These are phyloP conservation scores for Aspergillus novoparasiticus DNA, from an alignment of 2,329 filamentous ascomycete species.

Conservation along the genomic window DNA sequence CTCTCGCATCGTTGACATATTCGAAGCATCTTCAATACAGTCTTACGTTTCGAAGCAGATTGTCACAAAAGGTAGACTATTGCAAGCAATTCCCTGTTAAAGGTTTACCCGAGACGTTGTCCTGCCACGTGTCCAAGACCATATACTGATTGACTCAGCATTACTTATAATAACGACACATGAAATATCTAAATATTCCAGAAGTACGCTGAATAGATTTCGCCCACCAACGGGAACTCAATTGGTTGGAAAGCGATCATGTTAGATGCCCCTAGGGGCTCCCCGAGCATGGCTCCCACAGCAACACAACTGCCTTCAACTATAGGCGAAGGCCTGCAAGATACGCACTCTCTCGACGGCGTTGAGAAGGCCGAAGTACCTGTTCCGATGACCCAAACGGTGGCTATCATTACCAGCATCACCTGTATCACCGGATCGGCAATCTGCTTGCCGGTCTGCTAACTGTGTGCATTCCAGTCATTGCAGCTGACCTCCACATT, in stretches of 20 bases:
- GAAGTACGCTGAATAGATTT: no score
- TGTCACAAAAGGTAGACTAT: neutral
- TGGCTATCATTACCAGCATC: neutral
- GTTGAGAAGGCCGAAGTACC: neutral
- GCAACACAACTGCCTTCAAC: neutral
- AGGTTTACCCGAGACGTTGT: neutral
- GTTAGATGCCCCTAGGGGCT: neutral
- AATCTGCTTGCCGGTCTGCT: neutral
- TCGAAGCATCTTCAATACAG: no score
- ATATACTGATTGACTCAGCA: neutral
- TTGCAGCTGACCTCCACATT: neutral
- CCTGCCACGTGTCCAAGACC: neutral
- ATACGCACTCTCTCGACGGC: accelerated
- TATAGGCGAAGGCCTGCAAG: accelerated
- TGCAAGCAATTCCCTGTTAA: neutral
- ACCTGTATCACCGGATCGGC: neutral
- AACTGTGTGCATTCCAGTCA: neutral
- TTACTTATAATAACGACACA: neutral
- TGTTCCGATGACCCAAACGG: neutral
- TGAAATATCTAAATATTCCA: neutral
- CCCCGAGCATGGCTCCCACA: neutral
- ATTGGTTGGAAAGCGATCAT: neutral
- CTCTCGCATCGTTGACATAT: no score
- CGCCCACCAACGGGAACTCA: neutral
- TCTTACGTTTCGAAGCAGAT: no score